phyloP scores from a whole-genome alignment of 1,284 basidiomycete species.

The Rhizoctonia solani region DNA sequence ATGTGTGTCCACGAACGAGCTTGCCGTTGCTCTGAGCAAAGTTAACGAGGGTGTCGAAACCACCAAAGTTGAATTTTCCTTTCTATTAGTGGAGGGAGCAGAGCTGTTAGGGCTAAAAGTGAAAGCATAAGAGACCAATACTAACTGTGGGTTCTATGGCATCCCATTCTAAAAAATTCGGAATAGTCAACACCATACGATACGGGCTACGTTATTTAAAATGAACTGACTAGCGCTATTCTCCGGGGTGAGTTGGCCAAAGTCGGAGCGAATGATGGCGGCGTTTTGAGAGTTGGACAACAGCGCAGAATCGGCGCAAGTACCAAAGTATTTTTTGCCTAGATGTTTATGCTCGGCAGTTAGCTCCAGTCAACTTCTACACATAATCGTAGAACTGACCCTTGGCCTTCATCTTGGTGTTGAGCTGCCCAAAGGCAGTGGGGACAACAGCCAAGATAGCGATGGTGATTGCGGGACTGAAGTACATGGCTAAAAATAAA shows the following conservation, averaged over 20 bases:
- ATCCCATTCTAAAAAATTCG: constrained; percentile 35
- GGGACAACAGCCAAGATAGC: constrained; percentile 9
- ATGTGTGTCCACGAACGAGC: constrained; percentile 29
- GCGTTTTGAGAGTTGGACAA: constrained; percentile 45
- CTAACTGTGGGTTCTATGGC: constrained; percentile 38
- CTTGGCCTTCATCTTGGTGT: constrained; percentile 34
- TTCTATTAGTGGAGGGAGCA: constrained; percentile 36
- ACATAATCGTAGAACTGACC: not conserved
- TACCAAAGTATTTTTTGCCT: constrained; percentile 35
- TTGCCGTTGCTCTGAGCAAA: constrained; percentile 30
- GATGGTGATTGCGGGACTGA: not conserved
- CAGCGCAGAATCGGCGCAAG: not conserved
- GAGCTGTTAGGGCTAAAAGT: not conserved
- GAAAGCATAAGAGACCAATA: not conserved
- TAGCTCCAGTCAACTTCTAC: not conserved
- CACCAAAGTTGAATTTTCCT: constrained; percentile 20
- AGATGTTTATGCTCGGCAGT: not conserved
- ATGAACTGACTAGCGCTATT: constrained; percentile 42
- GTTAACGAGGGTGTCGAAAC: constrained; percentile 22
- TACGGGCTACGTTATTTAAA: constrained; percentile 31
- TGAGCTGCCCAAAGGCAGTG: constrained; percentile 11
- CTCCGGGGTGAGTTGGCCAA: constrained; percentile 40
- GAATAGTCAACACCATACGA: not conserved
- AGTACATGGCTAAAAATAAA: not conserved
- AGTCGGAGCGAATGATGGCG: constrained; percentile 45